phyloP scores from a whole-genome alignment of 345 rosid species.

The Salix purpurea region DNA sequence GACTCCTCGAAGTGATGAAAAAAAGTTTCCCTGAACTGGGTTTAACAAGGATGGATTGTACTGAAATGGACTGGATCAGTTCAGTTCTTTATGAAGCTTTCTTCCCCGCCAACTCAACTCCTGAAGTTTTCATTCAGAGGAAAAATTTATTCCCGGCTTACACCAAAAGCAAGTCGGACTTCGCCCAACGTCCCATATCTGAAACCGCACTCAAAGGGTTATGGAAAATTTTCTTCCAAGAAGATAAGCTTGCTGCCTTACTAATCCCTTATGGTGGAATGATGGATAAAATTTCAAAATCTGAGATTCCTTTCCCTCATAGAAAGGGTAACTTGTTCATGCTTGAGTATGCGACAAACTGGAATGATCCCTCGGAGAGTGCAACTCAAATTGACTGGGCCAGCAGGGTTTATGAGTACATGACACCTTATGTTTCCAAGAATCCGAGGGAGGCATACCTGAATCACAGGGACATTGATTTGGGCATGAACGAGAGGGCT shows the following conservation, averaged over 20 bases:
- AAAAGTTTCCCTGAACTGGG: slow-evolving; percentile 35
- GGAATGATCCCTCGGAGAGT: slow-evolving; percentile 14
- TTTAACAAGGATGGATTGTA: slow-evolving; percentile 24
- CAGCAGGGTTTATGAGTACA: slow-evolving; percentile 16
- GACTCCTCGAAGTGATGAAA: slow-evolving; percentile 23
- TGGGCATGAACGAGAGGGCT: slow-evolving; percentile 12
- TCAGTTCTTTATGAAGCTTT: slow-evolving; percentile 19
- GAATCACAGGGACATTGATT: slow-evolving; percentile 27
- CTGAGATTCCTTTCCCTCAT: slow-evolving; percentile 28
- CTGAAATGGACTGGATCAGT: slow-evolving; percentile 35
- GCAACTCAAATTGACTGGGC: slow-evolving; percentile 20
- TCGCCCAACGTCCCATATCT: slow-evolving; percentile 26
- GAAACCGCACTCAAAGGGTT: slow-evolving; percentile 21
- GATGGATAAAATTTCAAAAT: slow-evolving; percentile 48
- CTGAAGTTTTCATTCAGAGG: slow-evolving; percentile 28
- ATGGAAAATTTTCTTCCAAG: slow-evolving; percentile 40
- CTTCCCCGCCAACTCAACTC: slow-evolving; percentile 16
- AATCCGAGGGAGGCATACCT: slow-evolving; percentile 22
- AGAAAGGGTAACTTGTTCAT: slow-evolving; percentile 23
- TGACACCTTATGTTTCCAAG: slow-evolving; percentile 23
- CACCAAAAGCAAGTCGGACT: slow-evolving; percentile 42
- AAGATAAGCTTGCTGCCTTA: slow-evolving; percentile 49
- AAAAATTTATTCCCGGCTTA: slow-evolving; percentile 13
- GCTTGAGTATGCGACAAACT: slow-evolving; percentile 17
- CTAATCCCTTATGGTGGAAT: slow-evolving; percentile 72